Evolutionary conservation across 192 early-diverging fungal genomes (phyloP).

Genomic region (Backusella australiensis): DNA sequence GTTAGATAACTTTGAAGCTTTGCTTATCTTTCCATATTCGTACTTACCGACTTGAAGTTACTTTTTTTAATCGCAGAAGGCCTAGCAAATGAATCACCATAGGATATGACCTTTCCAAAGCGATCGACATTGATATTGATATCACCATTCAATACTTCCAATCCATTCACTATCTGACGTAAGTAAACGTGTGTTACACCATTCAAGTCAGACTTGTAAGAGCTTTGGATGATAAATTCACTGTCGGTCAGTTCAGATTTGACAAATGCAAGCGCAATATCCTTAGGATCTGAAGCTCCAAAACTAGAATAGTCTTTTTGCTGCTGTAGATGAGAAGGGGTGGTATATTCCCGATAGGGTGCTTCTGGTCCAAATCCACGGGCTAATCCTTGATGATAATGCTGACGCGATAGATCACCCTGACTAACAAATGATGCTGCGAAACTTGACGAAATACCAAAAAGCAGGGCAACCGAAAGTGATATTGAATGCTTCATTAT

Average conservation of each 20-base stretch:
- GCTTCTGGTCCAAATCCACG: conserved; percentile 23
- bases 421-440: neutral
- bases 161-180: conserved; percentile 66
- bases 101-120: conserved; percentile 66
- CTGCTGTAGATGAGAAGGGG: neutral
- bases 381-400: conserved; percentile 8
- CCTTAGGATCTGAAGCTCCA: conserved; percentile 21
- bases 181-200: conserved; percentile 85
- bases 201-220: conserved; percentile 67
- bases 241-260: conserved; percentile 36
- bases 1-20: neutral
- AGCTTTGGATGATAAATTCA: conserved; percentile 60
- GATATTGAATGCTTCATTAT: conserved; percentile 11
- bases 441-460: neutral
- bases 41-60: conserved; percentile 3
- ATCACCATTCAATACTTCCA: conserved; percentile 79
- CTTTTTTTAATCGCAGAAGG: neutral
- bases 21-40: neutral
- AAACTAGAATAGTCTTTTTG: neutral
- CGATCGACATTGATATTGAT: conserved; percentile 79
- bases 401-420: neutral
- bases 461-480: neutral
- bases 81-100: conserved; percentile 65
- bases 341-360: conserved; percentile 11
- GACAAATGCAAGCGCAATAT: conserved; percentile 50